phyloP scores from a whole-genome alignment of 2,329 filamentous ascomycete genomes.

The Aspergillus sp. region DNA sequence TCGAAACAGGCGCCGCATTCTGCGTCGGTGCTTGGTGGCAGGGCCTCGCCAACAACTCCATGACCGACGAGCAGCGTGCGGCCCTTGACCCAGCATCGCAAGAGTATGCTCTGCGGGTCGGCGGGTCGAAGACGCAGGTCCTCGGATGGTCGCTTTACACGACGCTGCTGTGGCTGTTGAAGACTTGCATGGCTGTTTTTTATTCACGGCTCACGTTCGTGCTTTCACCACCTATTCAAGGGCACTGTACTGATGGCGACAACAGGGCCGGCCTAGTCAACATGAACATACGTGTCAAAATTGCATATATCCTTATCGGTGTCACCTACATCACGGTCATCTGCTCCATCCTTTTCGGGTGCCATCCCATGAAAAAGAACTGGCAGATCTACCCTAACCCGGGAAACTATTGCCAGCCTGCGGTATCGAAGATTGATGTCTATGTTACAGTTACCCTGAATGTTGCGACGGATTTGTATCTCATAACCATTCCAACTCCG shows the following conservation, averaged over 20 bases:
- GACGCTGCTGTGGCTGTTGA: constrained; percentile 53
- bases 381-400: constrained; percentile 63
- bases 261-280: constrained; percentile 42
- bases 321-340: constrained; percentile 52
- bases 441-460: constrained; percentile 55
- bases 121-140: constrained; percentile 55
- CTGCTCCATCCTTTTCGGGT: constrained; percentile 53
- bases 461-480: constrained; percentile 57
- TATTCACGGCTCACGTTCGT: constrained; percentile 59
- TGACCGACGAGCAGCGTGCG: constrained; percentile 53
- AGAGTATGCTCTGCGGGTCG: constrained; percentile 52
- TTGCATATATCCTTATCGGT: constrained; percentile 53
- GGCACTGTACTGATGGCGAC: too few relatives aligned
- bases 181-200: constrained; percentile 57
- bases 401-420: constrained; percentile 52
- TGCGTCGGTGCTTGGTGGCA: constrained; percentile 49
- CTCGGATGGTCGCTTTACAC: constrained; percentile 57
- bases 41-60: constrained; percentile 58
- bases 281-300: constrained; percentile 48
- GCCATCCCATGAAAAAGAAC: constrained; percentile 53
- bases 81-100: constrained; percentile 44
- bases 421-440: constrained; percentile 52
- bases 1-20: constrained; percentile 53
- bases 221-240: too few relatives aligned
- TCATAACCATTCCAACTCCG: constrained; percentile 60